Evolutionary conservation across 2,329 filamentous ascomycete genomes (phyloP), one percentile per base, ranked within the genome.

Genomic region (Fusarium veterinarium): DNA sequence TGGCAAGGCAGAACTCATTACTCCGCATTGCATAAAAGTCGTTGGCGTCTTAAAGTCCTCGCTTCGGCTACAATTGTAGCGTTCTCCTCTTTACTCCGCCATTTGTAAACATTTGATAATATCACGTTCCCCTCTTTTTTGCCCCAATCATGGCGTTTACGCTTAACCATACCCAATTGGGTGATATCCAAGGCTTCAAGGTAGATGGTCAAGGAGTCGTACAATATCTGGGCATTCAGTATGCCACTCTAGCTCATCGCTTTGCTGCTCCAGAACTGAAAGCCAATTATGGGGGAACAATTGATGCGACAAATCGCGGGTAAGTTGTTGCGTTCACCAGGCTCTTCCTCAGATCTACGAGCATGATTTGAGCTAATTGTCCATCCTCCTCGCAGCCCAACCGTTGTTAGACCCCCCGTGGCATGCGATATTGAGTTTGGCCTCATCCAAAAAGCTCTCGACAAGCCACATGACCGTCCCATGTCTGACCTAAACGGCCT

Each of bases 391-490:
- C 8, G 17, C 10, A 62, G 60, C 1, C 60, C 60, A 0, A 30
- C 41, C 19, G 60, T 62, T 2, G 28, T 62, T 4, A 62, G 60
- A 8, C 41, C 53, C 5, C 53, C 53, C 8, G 1, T 62, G 19
- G 53, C 60, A 2, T 40, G 53, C n/a, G 60, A 60, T 6, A 30
- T 62, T 17, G 60, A 62, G 35, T 62, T 40, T 12, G 55, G 41
- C 3, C 35, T 62, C n/a, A 62, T 62, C 0, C 60, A 62, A 1
- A 30, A 41, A n/a, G 16, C 42, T 0, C 55, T 63, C 0, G 16
- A 35, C 2, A 60, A 48, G 4, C 41, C 35, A 0, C 16, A 48
- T 23, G 30, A 60, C 13, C 35, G 23, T 20, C 13, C 60, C 1
- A 14, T 60, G 19, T 60, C 53, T 1, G 42, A 60, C 9, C 17